phyloP scores from a whole-genome alignment of 331 rosid species.

The Quercus lobata region DNA sequence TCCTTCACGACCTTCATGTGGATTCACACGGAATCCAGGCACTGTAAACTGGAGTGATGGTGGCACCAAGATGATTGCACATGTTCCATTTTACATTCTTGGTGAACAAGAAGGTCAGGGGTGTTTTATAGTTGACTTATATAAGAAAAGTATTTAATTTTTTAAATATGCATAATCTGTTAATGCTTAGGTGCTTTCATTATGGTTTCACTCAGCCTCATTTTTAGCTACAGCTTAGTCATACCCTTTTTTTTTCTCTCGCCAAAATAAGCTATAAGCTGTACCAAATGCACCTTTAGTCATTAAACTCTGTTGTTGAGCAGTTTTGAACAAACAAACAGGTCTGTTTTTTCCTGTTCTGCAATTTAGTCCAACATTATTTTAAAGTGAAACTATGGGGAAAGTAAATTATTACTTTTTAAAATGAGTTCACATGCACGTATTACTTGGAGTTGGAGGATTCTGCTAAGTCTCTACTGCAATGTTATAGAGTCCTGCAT shows the following conservation, averaged over 20 bases:
- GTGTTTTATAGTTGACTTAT: not conserved
- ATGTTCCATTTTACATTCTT: slow-evolving; percentile 86
- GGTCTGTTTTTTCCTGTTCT: not conserved
- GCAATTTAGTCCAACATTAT: too few relatives aligned
- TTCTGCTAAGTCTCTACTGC: not conserved
- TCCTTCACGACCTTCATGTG: slow-evolving; percentile 64
- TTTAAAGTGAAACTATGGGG: too few relatives aligned
- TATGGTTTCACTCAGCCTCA: not conserved
- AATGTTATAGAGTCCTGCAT: too few relatives aligned
- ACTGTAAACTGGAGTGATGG: slow-evolving; percentile 83
- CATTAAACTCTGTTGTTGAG: not conserved
- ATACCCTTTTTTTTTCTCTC: too few relatives aligned
- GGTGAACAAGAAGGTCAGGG: slow-evolving; percentile 73
- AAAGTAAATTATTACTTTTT: too few relatives aligned
- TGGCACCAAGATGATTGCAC: slow-evolving; percentile 79
- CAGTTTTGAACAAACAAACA: not conserved
- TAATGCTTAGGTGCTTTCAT: not conserved
- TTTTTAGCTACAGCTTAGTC: too few relatives aligned
- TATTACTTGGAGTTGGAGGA: not conserved
- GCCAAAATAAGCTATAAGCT: too few relatives aligned
- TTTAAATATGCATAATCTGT: not conserved
- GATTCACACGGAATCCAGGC: slow-evolving; percentile 56
- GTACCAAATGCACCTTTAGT: too few relatives aligned
- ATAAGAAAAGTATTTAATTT: not conserved
- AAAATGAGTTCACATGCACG: too few relatives aligned